Percentiles rank a stretch among this genome's conserved stretches.
phyloP scores from a whole-genome alignment of 176 grass and related monocot species.

The Chrysopogon serrulatus region DNA sequence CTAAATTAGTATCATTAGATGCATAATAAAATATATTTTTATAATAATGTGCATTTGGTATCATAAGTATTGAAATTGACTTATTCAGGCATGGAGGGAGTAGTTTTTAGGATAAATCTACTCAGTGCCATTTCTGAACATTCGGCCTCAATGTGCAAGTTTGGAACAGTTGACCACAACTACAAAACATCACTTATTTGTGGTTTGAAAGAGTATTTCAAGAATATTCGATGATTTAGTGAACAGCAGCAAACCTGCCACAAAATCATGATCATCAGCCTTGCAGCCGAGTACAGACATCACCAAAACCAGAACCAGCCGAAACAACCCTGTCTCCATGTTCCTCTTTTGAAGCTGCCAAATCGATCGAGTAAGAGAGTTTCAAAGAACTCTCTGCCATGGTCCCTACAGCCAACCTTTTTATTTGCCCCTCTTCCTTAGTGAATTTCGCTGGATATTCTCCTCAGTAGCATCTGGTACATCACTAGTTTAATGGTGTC shows the following conservation, averaged over 20 bases:
- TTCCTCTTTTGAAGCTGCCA: neutral
- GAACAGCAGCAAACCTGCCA: neutral
- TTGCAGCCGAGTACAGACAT: neutral
- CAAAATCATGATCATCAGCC: constrained; percentile 16
- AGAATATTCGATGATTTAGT: neutral
- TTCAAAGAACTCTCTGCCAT: constrained; percentile 14
- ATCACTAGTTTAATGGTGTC: too few relatives aligned
- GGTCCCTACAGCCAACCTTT: too few relatives aligned
- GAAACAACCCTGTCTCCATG: neutral
- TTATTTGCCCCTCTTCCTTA: too few relatives aligned
- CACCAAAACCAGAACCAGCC: neutral
- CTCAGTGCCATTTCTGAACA: too few relatives aligned
- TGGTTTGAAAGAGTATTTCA: neutral
- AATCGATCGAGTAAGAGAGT: neutral
- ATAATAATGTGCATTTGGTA: too few relatives aligned
- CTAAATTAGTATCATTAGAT: too few relatives aligned
- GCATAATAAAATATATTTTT: too few relatives aligned
- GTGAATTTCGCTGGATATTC: too few relatives aligned
- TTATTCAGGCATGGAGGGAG: too few relatives aligned
- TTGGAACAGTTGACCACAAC: neutral
- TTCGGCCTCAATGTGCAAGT: neutral
- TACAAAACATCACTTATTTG: neutral
- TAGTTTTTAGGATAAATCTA: too few relatives aligned
- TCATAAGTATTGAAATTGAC: too few relatives aligned
- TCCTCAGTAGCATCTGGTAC: too few relatives aligned